These are phyloP conservation scores for Ulota crispa DNA, from an alignment of 225 moss, liverwort and hornwort genomes.

Conservation along the genomic window DNA sequence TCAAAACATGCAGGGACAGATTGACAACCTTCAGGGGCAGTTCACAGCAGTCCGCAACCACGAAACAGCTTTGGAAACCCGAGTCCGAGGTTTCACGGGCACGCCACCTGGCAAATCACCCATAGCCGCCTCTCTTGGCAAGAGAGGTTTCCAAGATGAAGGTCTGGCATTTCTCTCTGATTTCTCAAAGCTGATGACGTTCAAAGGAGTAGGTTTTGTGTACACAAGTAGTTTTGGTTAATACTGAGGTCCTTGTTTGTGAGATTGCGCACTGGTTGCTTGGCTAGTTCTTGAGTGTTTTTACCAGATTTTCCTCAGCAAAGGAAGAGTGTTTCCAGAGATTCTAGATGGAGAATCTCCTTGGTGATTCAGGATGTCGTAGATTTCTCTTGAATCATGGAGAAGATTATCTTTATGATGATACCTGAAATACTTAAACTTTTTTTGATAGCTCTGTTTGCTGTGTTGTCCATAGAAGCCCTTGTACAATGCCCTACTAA, in stretches of 20 bases:
- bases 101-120: slow-evolving; percentile 38
- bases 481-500: too few species aligned
- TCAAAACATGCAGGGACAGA: slow-evolving; percentile 54
- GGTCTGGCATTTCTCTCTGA: slow-evolving; percentile 7
- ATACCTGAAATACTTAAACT: background rate
- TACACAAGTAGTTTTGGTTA: background rate
- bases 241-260: background rate
- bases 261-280: background rate
- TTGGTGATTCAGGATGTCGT: background rate
- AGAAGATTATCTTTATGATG: background rate
- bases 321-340: too few species aligned
- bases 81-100: slow-evolving; percentile 51
- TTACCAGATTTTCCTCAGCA: background rate
- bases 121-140: slow-evolving; percentile 48
- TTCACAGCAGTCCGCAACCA: slow-evolving; percentile 66
- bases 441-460: background rate
- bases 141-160: slow-evolving; percentile 56
- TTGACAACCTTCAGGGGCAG: slow-evolving; percentile 66
- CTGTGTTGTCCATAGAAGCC: background rate
- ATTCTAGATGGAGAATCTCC: background rate
- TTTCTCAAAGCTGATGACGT: background rate
- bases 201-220: background rate
- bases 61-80: slow-evolving; percentile 69
- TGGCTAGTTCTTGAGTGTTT: background rate
- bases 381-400: background rate